Percentiles rank a stretch among this genome's conserved stretches.
These are phyloP conservation scores for Coccomyxa sp. DNA, from an alignment of 139 green algal genomes.

Conservation along the genomic window DNA sequence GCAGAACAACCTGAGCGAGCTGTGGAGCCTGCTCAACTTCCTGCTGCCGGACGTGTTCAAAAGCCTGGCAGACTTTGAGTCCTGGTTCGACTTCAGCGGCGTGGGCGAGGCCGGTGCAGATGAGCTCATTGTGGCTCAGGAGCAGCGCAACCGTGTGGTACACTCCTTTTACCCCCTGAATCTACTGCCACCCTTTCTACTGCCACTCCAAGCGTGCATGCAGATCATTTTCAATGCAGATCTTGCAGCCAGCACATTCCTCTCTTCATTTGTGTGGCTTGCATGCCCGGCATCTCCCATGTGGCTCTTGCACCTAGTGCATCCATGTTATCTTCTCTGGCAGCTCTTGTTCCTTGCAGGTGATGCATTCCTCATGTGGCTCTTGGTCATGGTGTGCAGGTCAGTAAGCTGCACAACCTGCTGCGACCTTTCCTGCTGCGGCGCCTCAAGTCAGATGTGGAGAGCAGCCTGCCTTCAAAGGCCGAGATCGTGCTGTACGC, in stretches of 20 bases:
- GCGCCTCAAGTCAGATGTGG: conserved; percentile 85
- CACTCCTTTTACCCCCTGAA: no score
- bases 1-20: conserved; percentile 97
- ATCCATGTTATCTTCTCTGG: no score
- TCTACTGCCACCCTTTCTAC: no score
- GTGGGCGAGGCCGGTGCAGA: conserved; percentile 36
- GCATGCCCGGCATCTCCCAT: no score
- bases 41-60: conserved; percentile 90
- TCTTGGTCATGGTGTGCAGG: conserved; percentile 15
- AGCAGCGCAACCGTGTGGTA: conserved; percentile 66
- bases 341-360: no score
- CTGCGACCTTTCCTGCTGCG: conserved; percentile 90
- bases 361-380: no score
- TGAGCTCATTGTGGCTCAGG: conserved; percentile 54
- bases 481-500: conserved; percentile 87
- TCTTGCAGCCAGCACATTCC: no score
- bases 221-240: no score
- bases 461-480: conserved; percentile 81
- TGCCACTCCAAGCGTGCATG: no score
- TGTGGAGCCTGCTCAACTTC: conserved; percentile 99
- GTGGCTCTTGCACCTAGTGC: no score
- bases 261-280: no score
- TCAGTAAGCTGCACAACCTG: conserved; percentile 85
- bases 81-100: conserved; percentile 82
- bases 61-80: conserved; percentile 79